phyloP scores from a whole-genome alignment of 2,329 filamentous ascomycete genomes.

The Sphaerulina populicola region DNA sequence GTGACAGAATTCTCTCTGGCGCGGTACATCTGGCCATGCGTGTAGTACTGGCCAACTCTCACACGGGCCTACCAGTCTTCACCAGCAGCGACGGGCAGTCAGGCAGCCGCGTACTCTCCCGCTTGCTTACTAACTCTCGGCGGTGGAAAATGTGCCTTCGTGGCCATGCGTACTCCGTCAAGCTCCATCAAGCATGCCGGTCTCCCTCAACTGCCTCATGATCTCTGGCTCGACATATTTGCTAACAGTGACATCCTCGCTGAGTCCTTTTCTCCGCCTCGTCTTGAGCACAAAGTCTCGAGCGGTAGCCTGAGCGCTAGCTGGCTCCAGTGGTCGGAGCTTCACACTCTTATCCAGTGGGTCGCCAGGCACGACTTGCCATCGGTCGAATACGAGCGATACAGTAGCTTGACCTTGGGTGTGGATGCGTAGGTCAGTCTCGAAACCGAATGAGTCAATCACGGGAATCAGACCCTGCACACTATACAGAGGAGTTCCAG shows the following conservation, averaged over 20 bases:
- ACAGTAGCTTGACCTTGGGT: constrained; percentile 89
- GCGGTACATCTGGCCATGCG: too few relatives aligned
- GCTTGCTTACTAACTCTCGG: neutral
- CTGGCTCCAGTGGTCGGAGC: constrained; percentile 76
- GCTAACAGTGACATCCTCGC: constrained; percentile 89
- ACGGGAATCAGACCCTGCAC: constrained; percentile 88
- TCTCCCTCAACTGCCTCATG: constrained; percentile 79
- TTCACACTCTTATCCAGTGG: constrained; percentile 82
- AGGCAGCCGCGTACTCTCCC: too few relatives aligned
- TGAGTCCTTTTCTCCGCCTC: constrained; percentile 80
- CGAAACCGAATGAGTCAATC: constrained; percentile 95
- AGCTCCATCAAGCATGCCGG: constrained; percentile 56
- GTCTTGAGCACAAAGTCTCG: constrained; percentile 97
- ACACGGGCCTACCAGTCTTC: too few relatives aligned
- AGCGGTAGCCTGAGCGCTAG: constrained; percentile 77
- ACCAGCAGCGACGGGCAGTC: too few relatives aligned
- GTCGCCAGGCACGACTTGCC: constrained; percentile 92
- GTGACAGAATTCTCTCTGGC: neutral
- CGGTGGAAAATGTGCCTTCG: neutral
- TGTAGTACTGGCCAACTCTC: too few relatives aligned
- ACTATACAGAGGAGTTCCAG: constrained; percentile 86
- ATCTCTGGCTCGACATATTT: constrained; percentile 95
- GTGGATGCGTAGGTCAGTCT: constrained; percentile 92
- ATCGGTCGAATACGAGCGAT: constrained; percentile 87
- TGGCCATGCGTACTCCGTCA: neutral